A percentile compares a stretch with the other conserved stretches of the same genome.
phyloP scores from a whole-genome alignment of 176 grass and related monocot genomes.

The Aegilops bicornis region DNA sequence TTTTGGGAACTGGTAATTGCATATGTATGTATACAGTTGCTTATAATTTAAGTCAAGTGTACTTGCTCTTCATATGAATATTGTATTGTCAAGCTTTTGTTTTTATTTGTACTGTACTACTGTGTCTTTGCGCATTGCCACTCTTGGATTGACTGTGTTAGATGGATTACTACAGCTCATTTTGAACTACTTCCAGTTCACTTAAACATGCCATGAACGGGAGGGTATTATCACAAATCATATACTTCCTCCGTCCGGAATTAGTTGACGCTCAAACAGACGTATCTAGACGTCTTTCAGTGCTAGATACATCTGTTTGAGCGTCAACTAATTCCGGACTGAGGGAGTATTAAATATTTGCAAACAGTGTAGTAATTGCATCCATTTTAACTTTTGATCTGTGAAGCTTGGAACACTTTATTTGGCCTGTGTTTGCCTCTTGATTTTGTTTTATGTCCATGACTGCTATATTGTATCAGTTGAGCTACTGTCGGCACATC shows the following conservation, averaged over 20 bases:
- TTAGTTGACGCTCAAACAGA: no score
- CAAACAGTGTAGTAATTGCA: not conserved
- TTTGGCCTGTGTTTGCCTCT: not conserved
- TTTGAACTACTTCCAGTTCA: not conserved
- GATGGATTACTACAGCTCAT: not conserved
- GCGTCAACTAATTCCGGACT: no score
- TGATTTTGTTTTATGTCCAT: not conserved
- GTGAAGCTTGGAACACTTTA: not conserved
- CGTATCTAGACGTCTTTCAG: no score
- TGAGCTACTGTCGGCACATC: not conserved
- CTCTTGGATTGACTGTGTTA: not conserved
- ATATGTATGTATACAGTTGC: not conserved
- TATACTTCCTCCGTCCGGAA: not conserved
- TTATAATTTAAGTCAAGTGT: not conserved
- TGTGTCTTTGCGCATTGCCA: not conserved
- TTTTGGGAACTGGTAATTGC: not conserved
- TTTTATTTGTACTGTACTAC: not conserved
- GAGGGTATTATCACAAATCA: not conserved
- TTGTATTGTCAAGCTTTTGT: not conserved
- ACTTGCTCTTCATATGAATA: conserved; percentile 9
- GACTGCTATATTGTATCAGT: not conserved
- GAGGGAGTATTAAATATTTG: conserved; percentile 2
- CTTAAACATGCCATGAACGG: not conserved
- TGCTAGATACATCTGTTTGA: no score
- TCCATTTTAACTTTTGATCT: not conserved